Percentiles rank a stretch among this genome's conserved stretches.
Conservation (phyloP, 1,284 basidiomycete species). For the Ceratobasidium sp. region DNA sequence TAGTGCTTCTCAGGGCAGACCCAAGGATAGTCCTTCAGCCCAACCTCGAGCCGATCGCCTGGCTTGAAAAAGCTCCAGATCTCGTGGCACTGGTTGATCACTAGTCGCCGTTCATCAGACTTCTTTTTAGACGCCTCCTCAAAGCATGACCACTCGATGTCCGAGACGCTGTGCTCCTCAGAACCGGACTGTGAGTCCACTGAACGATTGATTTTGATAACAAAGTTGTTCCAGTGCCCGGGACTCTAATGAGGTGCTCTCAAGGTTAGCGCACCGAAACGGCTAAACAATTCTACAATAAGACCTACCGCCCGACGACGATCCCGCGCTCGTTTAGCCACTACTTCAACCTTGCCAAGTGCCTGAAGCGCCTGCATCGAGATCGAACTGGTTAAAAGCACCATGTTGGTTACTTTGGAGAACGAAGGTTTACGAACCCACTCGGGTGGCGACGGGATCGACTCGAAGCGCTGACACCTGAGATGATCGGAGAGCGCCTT, state of each 20-base stretch:
- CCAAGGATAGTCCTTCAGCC: not conserved
- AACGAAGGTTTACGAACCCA: not conserved
- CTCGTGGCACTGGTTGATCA: not conserved
- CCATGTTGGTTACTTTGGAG: not conserved
- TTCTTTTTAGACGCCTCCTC: not conserved
- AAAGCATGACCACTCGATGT: not conserved
- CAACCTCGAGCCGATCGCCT: conserved; percentile 15
- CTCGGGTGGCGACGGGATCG: not conserved
- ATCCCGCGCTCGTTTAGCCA: not conserved
- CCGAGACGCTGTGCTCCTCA: not conserved
- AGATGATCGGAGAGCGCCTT: not conserved
- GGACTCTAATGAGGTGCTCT: not conserved
- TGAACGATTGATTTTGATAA: not conserved
- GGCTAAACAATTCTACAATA: not conserved
- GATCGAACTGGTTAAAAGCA: not conserved
- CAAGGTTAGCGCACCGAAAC: not conserved
- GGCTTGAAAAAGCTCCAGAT: conserved; percentile 11
- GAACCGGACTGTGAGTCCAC: not conserved
- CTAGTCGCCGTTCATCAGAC: not conserved
- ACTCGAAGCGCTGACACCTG: not conserved
- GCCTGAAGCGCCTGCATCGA: not conserved
- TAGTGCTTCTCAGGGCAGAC: not conserved
- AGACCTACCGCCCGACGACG: not conserved
- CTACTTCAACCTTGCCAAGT: not conserved
- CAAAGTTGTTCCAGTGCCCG: not conserved